These are phyloP conservation scores for Letharia columbiana DNA, from an alignment of 495 filamentous ascomycete genomes.

Conservation along the genomic window DNA sequence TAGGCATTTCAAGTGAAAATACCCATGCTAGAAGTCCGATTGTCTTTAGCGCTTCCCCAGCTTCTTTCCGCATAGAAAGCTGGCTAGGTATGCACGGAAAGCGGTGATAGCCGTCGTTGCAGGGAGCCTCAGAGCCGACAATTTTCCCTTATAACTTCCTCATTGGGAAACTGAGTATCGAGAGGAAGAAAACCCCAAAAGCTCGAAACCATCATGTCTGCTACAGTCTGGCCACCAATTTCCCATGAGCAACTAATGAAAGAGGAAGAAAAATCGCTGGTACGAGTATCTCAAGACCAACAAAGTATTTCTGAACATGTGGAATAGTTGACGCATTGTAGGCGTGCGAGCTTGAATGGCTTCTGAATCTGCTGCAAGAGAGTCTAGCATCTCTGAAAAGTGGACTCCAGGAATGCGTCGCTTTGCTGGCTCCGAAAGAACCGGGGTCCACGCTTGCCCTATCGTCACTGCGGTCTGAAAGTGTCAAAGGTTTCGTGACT, in stretches of 20 bases:
- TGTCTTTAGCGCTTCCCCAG: not conserved
- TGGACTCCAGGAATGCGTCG: slow-evolving; percentile 81
- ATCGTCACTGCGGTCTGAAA: slow-evolving; percentile 78
- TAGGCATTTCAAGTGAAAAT: not conserved
- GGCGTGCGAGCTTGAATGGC: slow-evolving; percentile 79
- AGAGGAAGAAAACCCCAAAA: not conserved
- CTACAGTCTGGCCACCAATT: slow-evolving; percentile 49
- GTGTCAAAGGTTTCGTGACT: slow-evolving; percentile 84
- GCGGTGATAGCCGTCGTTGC: not conserved
- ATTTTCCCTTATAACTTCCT: not conserved
- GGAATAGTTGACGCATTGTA: slow-evolving; percentile 30
- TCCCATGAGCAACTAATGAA: slow-evolving; percentile 52
- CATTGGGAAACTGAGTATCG: not conserved
- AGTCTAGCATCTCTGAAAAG: slow-evolving; percentile 68
- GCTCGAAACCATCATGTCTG: slow-evolving; percentile 19
- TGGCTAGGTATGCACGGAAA: slow-evolving; percentile 2
- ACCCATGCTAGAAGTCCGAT: no score
- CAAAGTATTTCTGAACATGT: slow-evolving; percentile 1
- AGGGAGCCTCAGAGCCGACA: not conserved
- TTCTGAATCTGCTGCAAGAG: slow-evolving; percentile 67
- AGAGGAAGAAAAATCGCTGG: slow-evolving; percentile 60
- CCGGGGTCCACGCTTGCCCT: slow-evolving; percentile 79
- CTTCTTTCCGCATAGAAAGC: not conserved
- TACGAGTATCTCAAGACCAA: slow-evolving; percentile 31
- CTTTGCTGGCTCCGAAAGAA: slow-evolving; percentile 72